A percentile compares a stretch with the other conserved stretches of the same genome.
Conservation (phyloP, 371 early-diverging fungal genomes). For the Syncephalastrum sp. region DNA sequence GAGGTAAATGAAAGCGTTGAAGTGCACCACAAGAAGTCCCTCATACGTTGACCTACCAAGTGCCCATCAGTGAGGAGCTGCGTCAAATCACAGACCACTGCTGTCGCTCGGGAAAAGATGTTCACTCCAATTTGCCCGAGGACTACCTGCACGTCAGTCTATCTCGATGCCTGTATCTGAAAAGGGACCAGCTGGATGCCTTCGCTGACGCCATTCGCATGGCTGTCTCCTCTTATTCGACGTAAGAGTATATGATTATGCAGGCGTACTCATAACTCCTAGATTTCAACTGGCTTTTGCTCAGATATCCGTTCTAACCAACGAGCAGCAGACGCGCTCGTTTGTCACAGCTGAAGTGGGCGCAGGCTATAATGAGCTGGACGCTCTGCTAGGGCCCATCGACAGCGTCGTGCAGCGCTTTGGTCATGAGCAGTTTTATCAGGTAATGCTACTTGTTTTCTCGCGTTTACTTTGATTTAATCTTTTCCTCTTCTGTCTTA, state of each 20-base stretch:
- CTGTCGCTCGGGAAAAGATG: background rate
- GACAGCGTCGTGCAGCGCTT: slow-evolving; percentile 26
- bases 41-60: background rate
- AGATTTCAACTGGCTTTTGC: slow-evolving; percentile 32
- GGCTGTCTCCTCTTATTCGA: slow-evolving; percentile 1
- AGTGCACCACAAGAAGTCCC: background rate
- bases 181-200: slow-evolving; percentile 29
- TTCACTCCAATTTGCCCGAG: slow-evolving; percentile 1
- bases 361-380: slow-evolving; percentile 43
- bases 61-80: slow-evolving; percentile 10
- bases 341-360: slow-evolving; percentile 47
- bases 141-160: slow-evolving; percentile 38
- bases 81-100: slow-evolving; percentile 7
- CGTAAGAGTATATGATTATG: background rate
- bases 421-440: slow-evolving; percentile 31
- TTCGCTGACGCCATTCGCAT: slow-evolving; percentile 18
- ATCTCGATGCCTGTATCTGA: slow-evolving; percentile 33
- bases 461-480: background rate
- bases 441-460: slow-evolving; percentile 15
- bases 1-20: slow-evolving; percentile 19
- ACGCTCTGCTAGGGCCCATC: slow-evolving; percentile 11
- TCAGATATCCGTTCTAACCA: slow-evolving; percentile 29
- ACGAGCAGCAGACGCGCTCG: slow-evolving; percentile 43
- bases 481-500: background rate
- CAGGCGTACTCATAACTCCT: slow-evolving; percentile 11